Evolutionary conservation across 2,329 filamentous ascomycete genomes (phyloP), one percentile per base, ranked within the genome.

Genomic region (Monosporascus sp.): DNA sequence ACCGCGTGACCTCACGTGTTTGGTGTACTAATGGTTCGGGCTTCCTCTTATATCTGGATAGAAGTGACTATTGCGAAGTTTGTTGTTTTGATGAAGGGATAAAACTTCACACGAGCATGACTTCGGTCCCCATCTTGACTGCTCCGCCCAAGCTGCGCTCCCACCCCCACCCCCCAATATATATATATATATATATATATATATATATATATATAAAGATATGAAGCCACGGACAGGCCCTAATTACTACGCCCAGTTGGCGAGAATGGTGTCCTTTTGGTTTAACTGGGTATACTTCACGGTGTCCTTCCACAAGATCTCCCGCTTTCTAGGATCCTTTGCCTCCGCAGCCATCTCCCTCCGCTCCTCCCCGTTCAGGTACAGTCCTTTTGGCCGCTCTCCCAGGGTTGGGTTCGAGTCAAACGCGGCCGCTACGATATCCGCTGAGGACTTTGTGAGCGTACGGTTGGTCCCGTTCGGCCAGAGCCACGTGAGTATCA

Each of bases 381-480:
- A 55, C 1, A 56, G 44, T 1, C 49, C 52, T 24, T 56, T 56
- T 2, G 57, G 53, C 24, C 48, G 43, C 48, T 56, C 51, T 2
- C 48, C 51, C n/a, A 58, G 48, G 17, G 54, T 53, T n/a, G 51
- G 31, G 3, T 50, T 51, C n/a, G 50, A 38, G 14, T 50, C 48
- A 1, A 56, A 38, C 5, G 51, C 54, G 26, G 56, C 56, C 6
- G 54, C 51, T 15, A 58, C 31, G 47, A 55, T 44, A 40, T 56
- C 54, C 20, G 47, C 22, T 35, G 53, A 49, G 18, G 56, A 58
- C 37, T 58, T 56, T 9, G 51, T n/a, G 24, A 49, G 48, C 20
- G 52, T 53, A 41, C 56, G 54, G 47, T 37, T 48, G 1, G 38
- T 54, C 5, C 52, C 56, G 26, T 56, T 55, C 15, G 54, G 54